Conservation (phyloP, 179 eudicot species). For the Drosera spatulata region DNA sequence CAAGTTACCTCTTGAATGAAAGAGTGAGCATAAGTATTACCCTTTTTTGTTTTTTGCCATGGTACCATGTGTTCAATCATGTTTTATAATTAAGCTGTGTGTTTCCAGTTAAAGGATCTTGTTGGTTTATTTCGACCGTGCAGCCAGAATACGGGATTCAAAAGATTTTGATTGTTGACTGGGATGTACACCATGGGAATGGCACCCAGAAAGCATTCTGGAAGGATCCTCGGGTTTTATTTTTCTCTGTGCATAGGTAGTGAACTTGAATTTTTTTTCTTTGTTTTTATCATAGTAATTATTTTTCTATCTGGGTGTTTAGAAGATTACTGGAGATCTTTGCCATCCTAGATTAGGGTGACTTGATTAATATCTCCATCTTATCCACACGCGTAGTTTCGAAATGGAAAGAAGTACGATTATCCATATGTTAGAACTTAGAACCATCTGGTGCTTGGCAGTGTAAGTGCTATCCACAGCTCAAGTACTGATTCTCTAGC, state of each 20-base stretch:
- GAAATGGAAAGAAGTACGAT: too few species aligned
- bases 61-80: not conserved
- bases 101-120: not conserved
- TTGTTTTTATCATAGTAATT: not conserved
- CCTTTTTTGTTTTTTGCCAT: not conserved
- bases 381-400: too few species aligned
- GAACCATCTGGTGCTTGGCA: too few species aligned
- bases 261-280: not conserved
- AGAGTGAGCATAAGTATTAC: conserved; percentile 37
- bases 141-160: conserved; percentile 71
- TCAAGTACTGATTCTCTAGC: too few species aligned
- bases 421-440: too few species aligned
- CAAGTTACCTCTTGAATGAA: conserved; percentile 71
- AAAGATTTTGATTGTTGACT: conserved; percentile 84
- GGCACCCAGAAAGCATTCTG: conserved; percentile 95
- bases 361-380: too few species aligned
- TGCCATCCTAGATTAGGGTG: too few species aligned
- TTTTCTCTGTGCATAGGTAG: conserved; percentile 97
- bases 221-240: conserved; percentile 87
- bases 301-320: too few species aligned
- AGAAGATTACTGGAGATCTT: too few species aligned
- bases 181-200: conserved; percentile 99
- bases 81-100: not conserved
- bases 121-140: conserved; percentile 7
- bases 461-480: too few species aligned